Conservation (phyloP, 352 stramenopile genomes). For the Elongisporangium anandrum region DNA sequence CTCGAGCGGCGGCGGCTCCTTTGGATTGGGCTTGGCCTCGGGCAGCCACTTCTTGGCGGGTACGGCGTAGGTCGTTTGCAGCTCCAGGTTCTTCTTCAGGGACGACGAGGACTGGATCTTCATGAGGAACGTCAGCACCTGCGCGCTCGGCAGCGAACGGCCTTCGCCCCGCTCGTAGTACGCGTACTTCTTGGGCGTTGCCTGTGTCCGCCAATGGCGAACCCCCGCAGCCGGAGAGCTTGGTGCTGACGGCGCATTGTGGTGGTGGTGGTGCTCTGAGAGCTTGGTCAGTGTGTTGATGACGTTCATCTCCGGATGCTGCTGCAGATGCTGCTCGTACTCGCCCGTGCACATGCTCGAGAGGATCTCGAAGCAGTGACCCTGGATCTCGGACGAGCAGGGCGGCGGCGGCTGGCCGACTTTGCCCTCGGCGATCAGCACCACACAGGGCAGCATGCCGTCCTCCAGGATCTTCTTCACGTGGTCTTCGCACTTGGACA, state of each 20-base stretch:
- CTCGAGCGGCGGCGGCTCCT: conserved; percentile 45
- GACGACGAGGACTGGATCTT: conserved; percentile 37
- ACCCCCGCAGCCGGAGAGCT: conserved; percentile 2
- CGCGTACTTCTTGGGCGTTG: not conserved
- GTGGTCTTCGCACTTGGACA: conserved; percentile 47
- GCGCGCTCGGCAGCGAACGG: conserved; percentile 20
- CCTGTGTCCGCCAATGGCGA: conserved; percentile 6
- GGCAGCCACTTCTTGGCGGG: conserved; percentile 56
- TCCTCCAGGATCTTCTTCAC: conserved; percentile 38
- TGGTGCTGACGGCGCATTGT: not conserved
- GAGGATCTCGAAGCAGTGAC: conserved; percentile 70
- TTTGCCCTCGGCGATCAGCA: conserved; percentile 40
- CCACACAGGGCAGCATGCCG: conserved; percentile 44
- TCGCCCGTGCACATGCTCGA: conserved; percentile 60
- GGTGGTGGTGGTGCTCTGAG: conserved; percentile 40
- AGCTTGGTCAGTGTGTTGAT: conserved; percentile 66
- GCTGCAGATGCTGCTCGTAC: conserved; percentile 28
- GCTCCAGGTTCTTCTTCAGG: conserved; percentile 63
- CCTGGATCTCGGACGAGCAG: conserved; percentile 21
- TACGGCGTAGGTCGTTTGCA: conserved; percentile 60
- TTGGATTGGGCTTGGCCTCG: conserved; percentile 28
- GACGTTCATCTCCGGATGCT: conserved; percentile 52
- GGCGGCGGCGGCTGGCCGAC: not conserved
- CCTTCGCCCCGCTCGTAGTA: conserved; percentile 49
- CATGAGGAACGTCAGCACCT: conserved; percentile 58